Percentiles rank a stretch among this genome's conserved stretches.
These are phyloP conservation scores for Sclerotinia trifoliorum DNA, from an alignment of 2,329 filamentous ascomycete genomes.

Conservation along the genomic window DNA sequence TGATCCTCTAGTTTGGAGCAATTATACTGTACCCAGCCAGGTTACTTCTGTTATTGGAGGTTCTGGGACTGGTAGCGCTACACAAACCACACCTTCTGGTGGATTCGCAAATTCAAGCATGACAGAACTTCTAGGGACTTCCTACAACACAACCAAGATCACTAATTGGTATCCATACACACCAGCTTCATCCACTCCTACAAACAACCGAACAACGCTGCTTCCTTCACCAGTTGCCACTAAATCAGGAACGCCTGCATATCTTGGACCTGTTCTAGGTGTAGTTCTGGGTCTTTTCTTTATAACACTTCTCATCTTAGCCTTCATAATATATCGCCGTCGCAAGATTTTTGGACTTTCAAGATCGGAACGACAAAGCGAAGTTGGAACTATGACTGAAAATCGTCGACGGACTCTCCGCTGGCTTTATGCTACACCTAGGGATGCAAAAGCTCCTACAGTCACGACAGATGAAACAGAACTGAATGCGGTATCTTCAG, in stretches of 20 bases:
- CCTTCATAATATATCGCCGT: conserved; percentile 53
- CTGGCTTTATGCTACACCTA: conserved; percentile 35
- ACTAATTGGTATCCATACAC: conserved; percentile 60
- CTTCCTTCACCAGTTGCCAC: conserved; percentile 21
- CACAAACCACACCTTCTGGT: conserved; percentile 60
- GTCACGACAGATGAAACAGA: conserved; percentile 37
- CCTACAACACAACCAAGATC: conserved; percentile 58
- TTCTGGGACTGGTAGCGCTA: conserved; percentile 58
- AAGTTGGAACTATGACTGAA: conserved; percentile 34
- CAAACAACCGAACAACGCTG: conserved; percentile 24
- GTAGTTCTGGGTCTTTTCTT: conserved; percentile 59
- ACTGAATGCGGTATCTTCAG: conserved; percentile 20
- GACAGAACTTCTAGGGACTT: conserved; percentile 51
- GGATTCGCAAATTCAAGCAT: conserved; percentile 54
- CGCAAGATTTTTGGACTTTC: conserved; percentile 35
- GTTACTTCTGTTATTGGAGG: conserved; percentile 64
- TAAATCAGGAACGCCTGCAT: conserved; percentile 47
- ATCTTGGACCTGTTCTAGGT: conserved; percentile 61
- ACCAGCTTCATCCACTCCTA: conserved; percentile 25
- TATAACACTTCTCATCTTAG: conserved; percentile 51
- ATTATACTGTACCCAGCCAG: conserved; percentile 64
- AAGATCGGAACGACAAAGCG: conserved; percentile 28
- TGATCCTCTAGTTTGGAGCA: conserved; percentile 58
- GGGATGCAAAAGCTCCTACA: conserved; percentile 35
- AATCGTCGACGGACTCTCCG: conserved; percentile 29